phyloP scores from a whole-genome alignment of 768 basidiomycete species.

The Russula vinacea region DNA sequence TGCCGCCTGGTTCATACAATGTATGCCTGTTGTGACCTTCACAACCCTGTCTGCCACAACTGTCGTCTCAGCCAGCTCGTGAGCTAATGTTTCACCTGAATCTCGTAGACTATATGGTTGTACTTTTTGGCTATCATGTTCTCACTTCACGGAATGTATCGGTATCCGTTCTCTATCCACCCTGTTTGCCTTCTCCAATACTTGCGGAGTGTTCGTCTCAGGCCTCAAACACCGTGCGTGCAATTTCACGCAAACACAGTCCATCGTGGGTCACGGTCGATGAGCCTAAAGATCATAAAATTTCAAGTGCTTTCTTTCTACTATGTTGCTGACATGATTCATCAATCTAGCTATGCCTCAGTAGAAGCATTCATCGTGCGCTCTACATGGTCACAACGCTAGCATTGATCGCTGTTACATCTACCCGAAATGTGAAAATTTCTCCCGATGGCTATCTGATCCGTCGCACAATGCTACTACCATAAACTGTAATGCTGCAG shows the following conservation, averaged over 20 bases:
- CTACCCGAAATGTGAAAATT: no score
- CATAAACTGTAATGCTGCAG: no score
- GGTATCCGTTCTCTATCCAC: slow-evolving; percentile 76
- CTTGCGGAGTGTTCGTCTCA: slow-evolving; percentile 52
- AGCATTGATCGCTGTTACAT: no score
- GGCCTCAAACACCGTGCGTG: slow-evolving; percentile 31
- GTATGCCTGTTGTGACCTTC: slow-evolving; percentile 15
- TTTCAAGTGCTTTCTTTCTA: no score
- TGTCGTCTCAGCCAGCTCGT: slow-evolving; percentile 10
- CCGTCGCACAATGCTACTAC: no score
- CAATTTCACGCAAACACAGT: background rate
- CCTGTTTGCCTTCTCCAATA: slow-evolving; percentile 61
- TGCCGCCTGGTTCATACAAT: slow-evolving; percentile 9
- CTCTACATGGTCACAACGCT: no score
- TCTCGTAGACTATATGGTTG: slow-evolving; percentile 24
- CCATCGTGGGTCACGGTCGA: background rate
- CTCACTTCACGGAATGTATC: slow-evolving; percentile 52
- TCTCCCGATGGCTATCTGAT: no score
- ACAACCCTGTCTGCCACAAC: slow-evolving; percentile 12
- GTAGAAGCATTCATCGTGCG: no score
- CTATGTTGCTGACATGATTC: no score
- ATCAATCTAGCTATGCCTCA: no score
- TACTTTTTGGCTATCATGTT: slow-evolving; percentile 15
- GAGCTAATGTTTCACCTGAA: slow-evolving; percentile 14
- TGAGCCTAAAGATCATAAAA: background rate